These are phyloP conservation scores for Begonia loranthoides DNA, from an alignment of 306 rosid species.

Conservation along the genomic window DNA sequence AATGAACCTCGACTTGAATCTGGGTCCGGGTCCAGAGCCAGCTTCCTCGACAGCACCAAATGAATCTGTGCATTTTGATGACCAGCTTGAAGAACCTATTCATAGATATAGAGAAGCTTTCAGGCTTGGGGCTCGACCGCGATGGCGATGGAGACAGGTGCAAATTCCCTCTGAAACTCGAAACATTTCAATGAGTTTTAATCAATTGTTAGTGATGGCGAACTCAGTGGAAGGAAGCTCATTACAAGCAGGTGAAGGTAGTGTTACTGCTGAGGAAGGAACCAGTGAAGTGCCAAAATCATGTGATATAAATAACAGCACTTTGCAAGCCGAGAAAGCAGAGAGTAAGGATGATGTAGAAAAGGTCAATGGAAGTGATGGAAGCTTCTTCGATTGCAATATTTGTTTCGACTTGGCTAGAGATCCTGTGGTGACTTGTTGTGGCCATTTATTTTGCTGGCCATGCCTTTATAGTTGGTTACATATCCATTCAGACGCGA, in stretches of 20 bases:
- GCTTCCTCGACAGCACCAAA: not conserved
- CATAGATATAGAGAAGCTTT: conserved; percentile 37
- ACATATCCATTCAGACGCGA: conserved; percentile 78
- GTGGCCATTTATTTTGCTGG: conserved; percentile 98
- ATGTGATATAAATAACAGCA: conserved; percentile 55
- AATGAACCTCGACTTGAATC: conserved; percentile 97
- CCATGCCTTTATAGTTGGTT: conserved; percentile 81
- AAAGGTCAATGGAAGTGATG: conserved; percentile 51
- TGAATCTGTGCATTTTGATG: conserved; percentile 14
- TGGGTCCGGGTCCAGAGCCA: conserved; percentile 81
- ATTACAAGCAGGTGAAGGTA: conserved; percentile 80
- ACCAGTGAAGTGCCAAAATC: conserved; percentile 36
- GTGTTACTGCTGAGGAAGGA: conserved; percentile 67
- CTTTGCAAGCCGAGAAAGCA: conserved; percentile 30
- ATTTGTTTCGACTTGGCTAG: conserved; percentile 80
- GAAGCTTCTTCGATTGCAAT: conserved; percentile 90
- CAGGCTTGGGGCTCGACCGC: conserved; percentile 44
- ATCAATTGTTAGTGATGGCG: conserved; percentile 36
- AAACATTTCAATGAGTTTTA: conserved; percentile 43
- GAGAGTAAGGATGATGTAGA: conserved; percentile 60
- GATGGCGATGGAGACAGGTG: conserved; percentile 28
- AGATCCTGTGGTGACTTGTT: conserved; percentile 93
- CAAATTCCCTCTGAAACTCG: conserved; percentile 29
- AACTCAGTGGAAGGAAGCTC: conserved; percentile 40
- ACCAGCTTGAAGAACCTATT: conserved; percentile 43